Conservation (phyloP, 208 protist genomes). For the Trypanosoma platydactyli region DNA sequence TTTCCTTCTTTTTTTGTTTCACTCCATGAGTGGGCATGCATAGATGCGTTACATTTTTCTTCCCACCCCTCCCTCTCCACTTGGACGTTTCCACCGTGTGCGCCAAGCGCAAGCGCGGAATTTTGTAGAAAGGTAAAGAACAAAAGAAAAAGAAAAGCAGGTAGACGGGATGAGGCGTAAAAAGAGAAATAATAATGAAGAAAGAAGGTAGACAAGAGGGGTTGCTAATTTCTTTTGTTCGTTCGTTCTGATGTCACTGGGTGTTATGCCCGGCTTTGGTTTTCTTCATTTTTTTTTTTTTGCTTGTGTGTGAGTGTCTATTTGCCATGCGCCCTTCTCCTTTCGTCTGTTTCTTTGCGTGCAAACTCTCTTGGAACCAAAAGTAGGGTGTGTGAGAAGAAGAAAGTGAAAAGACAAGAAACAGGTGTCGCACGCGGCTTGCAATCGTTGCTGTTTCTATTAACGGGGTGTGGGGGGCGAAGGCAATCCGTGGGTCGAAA, state of each 20-base stretch:
- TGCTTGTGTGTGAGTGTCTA: background rate
- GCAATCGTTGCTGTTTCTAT: no score
- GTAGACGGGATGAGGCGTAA: background rate
- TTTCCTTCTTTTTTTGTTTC: background rate
- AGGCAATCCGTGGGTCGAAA: no score
- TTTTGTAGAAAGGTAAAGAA: background rate
- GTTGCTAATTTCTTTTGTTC: constrained; percentile 1
- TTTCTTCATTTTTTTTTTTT: constrained; percentile 9
- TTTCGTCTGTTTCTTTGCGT: background rate
- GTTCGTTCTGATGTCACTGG: background rate
- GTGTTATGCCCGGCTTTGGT: background rate
- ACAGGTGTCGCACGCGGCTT: no score
- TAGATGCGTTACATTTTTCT: background rate
- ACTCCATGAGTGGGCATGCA: background rate
- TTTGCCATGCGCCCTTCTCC: background rate
- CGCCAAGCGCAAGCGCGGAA: background rate
- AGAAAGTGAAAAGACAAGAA: no score
- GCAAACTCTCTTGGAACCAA: no score
- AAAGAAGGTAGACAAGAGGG: no score
- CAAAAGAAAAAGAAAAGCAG: background rate
- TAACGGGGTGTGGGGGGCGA: no score
- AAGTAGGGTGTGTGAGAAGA: no score
- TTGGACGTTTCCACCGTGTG: background rate
- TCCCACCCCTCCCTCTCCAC: background rate
- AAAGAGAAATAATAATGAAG: background rate